Base-by-base conservation (phyloP, 1,284 basidiomycete genomes). In the Pyrrhoderma lamaoense region DNA sequence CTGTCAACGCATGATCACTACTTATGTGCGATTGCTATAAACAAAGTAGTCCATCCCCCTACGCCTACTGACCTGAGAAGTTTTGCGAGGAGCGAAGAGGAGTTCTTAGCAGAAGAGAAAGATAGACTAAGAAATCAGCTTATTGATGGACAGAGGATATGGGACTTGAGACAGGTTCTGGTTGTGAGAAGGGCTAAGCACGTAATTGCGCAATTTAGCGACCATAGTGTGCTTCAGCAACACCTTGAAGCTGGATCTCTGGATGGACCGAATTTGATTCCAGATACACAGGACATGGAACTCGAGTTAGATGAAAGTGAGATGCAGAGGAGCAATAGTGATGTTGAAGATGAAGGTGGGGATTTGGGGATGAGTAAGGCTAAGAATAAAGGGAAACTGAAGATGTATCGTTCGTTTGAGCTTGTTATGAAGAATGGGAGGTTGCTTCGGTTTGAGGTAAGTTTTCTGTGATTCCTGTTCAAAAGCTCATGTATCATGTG, bases 321-420 rank as follows among this genome's bases (percentile, higher is more conserved):
- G 8, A 61, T 70, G 43, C 69, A 71, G 49, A 61, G 64, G 46
- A 66, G 65, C 8, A 63, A 66, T 38, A 70, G 67, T 42, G 85
- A 88, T 56, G 70, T 75, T 37, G 72, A 70, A 50, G 85, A 88
- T 60, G 68, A 69, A 42, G 88, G 86, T 3, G 90, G 88, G 13
- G 83, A 84, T 43, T 77, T 75, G 22, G 77, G 69, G 0, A 61
- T 85, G 16, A 64, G 58, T 13, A 67, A 65, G 23, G 61, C 61
- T 5, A 62, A 59, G 11, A 73, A 84, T 59, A 79, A 75, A 57
- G 57, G 58, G n/a, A 65, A 67, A 31, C 49, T 82, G 54, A 76
- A 73, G 55, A 77, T 81, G 68, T 74, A 76, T 54, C 74, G 90
- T 47, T 83, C 83, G 16, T 90, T 93, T 58, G 89, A 93, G 64